Evolutionary conservation across 805 yeast genomes (phyloP).

Genomic region (Komagataella pseudopastoris): DNA sequence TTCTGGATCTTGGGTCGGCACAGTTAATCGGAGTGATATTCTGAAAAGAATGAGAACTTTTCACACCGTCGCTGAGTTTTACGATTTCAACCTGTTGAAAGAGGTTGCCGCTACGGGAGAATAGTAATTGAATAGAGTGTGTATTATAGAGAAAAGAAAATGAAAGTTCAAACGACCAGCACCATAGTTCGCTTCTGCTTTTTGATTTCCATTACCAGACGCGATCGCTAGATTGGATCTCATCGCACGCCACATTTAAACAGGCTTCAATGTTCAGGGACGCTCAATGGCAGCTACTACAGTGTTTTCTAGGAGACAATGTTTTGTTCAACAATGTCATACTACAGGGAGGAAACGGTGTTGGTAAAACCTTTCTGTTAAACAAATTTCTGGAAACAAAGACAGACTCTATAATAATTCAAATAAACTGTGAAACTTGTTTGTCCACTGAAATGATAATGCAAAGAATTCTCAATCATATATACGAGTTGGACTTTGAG

Average conservation of each 20-base stretch:
- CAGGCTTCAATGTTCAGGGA: not conserved
- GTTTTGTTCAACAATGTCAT: not conserved
- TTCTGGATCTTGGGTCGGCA: constrained; percentile 74
- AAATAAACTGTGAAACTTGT: constrained; percentile 30
- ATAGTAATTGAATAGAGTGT: not conserved
- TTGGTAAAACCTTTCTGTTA: constrained; percentile 30
- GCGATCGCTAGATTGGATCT: not conserved
- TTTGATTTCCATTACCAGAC: not conserved
- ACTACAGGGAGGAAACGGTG: not conserved
- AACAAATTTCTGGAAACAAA: constrained; percentile 14
- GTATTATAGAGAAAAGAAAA: not conserved
- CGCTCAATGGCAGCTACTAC: not conserved
- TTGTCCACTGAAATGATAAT: constrained; percentile 25
- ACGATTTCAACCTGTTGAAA: constrained; percentile 43
- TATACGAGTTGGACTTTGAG: not conserved
- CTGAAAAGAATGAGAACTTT: constrained; percentile 32
- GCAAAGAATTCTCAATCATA: constrained; percentile 23
- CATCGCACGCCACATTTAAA: not conserved
- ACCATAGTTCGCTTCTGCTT: not conserved
- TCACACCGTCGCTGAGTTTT: constrained; percentile 43
- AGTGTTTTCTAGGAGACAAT: not conserved
- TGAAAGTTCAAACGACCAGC: too few relatives aligned
- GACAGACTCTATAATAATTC: constrained; percentile 8
- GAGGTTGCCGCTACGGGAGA: constrained; percentile 15
- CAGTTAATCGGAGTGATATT: constrained; percentile 31